Percentiles rank a stretch among this genome's conserved stretches.
Evolutionary conservation across 140 eudicot genomes (phyloP).

Genomic region (Artemisia princeps): DNA sequence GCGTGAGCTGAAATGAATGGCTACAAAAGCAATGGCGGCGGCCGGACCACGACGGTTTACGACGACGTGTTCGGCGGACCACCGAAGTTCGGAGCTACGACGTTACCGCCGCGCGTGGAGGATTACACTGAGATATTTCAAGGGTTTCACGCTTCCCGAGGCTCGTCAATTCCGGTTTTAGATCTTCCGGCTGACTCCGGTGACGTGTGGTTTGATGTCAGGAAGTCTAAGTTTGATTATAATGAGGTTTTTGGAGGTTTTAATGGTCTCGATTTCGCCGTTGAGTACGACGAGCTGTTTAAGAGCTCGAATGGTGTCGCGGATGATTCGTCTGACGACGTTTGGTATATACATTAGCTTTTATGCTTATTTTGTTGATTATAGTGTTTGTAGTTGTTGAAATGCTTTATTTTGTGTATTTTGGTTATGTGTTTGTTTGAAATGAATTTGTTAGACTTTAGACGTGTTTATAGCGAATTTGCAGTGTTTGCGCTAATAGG

Average conservation of each 20-base stretch:
- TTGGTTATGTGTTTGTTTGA: no score
- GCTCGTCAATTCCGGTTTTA: slow-evolving; percentile 69
- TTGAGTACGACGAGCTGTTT: slow-evolving; percentile 50
- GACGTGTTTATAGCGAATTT: no score
- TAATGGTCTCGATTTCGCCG: slow-evolving; percentile 46
- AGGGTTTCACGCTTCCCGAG: slow-evolving; percentile 72
- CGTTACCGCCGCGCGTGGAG: slow-evolving; percentile 72
- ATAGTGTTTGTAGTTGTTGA: neutral
- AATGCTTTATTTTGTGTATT: neutral
- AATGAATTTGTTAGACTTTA: no score
- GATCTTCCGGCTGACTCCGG: slow-evolving; percentile 58
- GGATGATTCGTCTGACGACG: slow-evolving; percentile 56
- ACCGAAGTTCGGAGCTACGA: slow-evolving; percentile 55
- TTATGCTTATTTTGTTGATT: no score
- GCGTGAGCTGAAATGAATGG: slow-evolving; percentile 36
- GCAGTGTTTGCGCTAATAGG: no score
- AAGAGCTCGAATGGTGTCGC: slow-evolving; percentile 27
- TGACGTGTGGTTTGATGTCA: slow-evolving; percentile 39
- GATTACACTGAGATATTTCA: slow-evolving; percentile 86
- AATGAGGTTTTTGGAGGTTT: slow-evolving; percentile 65
- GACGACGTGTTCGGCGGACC: slow-evolving; percentile 85
- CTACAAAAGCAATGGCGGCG: slow-evolving; percentile 42
- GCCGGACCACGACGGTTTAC: slow-evolving; percentile 45
- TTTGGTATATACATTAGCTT: slow-evolving; percentile 45
- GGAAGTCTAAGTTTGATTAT: slow-evolving; percentile 49